Evolutionary conservation across 2,329 filamentous ascomycete genomes (phyloP).

Genomic region (Fusarium nanum): DNA sequence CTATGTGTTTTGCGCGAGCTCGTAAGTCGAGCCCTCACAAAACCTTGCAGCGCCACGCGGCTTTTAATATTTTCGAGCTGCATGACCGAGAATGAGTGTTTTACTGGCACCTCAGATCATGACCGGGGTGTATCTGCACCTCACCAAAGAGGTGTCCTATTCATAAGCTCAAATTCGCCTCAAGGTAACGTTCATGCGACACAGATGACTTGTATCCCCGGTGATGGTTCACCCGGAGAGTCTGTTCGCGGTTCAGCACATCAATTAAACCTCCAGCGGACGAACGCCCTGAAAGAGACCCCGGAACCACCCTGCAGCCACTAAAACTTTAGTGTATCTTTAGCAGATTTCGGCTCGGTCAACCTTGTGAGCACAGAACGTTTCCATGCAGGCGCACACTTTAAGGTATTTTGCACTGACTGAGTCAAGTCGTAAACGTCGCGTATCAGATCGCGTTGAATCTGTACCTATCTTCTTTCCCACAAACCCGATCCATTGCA

Average conservation of each 20-base stretch:
- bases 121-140: not conserved
- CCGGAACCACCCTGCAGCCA: slow-evolving; percentile 14
- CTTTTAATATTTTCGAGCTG: slow-evolving; percentile 32
- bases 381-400: slow-evolving; percentile 15
- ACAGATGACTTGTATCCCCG: slow-evolving; percentile 1
- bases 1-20: slow-evolving; percentile 21
- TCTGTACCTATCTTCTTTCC: not conserved
- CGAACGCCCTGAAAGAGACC: slow-evolving; percentile 19
- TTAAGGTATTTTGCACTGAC: slow-evolving; percentile 26
- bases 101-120: slow-evolving; percentile 20
- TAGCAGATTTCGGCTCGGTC: slow-evolving; percentile 23
- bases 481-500: slow-evolving; percentile 21
- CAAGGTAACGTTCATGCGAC: slow-evolving; percentile 19
- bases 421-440: slow-evolving; percentile 24
- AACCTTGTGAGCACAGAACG: slow-evolving; percentile 1
- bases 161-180: not conserved
- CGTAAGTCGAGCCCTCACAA: slow-evolving; percentile 28
- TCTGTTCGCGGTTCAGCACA: not conserved
- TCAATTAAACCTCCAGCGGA: slow-evolving; percentile 17
- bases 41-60: slow-evolving; percentile 46
- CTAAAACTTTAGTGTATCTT: slow-evolving; percentile 37
- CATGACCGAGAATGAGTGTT: slow-evolving; percentile 13
- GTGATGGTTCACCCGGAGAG: not conserved
- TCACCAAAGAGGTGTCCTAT: not conserved
- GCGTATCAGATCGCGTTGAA: slow-evolving; percentile 38